Conservation (phyloP, 2,329 filamentous ascomycete genomes). For the Annulohypoxylon truncatum region DNA sequence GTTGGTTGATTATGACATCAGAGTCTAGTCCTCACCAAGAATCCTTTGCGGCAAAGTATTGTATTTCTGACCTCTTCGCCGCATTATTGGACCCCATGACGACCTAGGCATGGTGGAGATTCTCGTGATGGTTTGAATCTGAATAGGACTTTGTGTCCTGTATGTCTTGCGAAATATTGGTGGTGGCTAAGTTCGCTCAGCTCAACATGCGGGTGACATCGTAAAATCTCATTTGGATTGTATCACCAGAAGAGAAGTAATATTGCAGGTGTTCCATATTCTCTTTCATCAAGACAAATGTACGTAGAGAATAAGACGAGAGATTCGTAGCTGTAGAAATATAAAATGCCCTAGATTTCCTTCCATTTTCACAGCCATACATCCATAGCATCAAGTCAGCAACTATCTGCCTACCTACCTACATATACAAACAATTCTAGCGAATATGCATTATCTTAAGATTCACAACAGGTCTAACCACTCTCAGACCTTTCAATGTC, state of each 20-base stretch:
- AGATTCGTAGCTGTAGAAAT: background rate
- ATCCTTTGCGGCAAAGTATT: conserved; percentile 27
- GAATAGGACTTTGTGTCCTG: background rate
- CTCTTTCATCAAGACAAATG: background rate
- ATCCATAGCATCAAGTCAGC: conserved; percentile 4
- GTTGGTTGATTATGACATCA: conserved; percentile 3
- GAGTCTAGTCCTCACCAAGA: conserved; percentile 9
- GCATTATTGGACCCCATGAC: conserved; percentile 10
- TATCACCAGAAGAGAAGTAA: background rate
- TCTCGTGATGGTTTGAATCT: conserved; percentile 6
- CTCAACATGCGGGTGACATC: background rate
- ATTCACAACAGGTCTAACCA: conserved; percentile 53
- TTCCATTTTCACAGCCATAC: background rate
- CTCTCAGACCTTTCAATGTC: conserved; percentile 52
- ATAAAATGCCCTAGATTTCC: conserved; percentile 21
- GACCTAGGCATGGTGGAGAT: background rate
- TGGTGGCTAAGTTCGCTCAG: background rate
- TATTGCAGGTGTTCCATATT: background rate
- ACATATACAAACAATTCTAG: conserved; percentile 2
- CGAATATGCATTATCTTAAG: conserved; percentile 48
- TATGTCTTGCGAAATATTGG: background rate
- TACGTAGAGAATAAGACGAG: background rate
- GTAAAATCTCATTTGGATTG: background rate
- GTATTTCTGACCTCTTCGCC: conserved; percentile 14
- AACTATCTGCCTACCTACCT: background rate